Conservation (phyloP, 2,329 filamentous ascomycete species). For the Sclerotinia nivalis region DNA sequence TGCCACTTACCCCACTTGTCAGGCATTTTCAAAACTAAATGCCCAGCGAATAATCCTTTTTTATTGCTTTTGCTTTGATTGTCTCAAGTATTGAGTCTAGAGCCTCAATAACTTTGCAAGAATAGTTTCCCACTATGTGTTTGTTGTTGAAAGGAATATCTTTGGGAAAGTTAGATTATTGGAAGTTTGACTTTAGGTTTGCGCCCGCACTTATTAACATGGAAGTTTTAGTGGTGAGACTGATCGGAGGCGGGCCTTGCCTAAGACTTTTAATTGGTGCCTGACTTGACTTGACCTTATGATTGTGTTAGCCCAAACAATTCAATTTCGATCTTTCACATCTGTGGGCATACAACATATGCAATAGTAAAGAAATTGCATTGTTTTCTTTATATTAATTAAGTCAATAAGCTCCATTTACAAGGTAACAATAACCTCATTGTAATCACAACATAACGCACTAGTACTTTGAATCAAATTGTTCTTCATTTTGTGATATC, state of each 20-base stretch:
- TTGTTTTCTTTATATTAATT: not conserved
- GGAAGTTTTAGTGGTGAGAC: not conserved
- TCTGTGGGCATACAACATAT: not conserved
- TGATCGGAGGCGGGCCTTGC: slow-evolving; percentile 6
- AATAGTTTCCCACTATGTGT: not conserved
- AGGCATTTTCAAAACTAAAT: slow-evolving; percentile 36
- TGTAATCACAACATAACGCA: not conserved
- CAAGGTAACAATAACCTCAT: not conserved
- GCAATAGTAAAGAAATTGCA: not conserved
- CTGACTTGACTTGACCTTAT: not conserved
- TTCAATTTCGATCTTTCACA: not conserved
- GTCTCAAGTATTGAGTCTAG: not conserved
- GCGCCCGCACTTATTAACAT: slow-evolving; percentile 15
- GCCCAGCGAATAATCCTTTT: not conserved
- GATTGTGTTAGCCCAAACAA: not conserved
- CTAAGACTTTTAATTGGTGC: not conserved
- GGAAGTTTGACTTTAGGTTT: slow-evolving; percentile 20
- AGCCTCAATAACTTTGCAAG: not conserved
- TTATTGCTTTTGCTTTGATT: not conserved
- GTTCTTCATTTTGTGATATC: slow-evolving; percentile 21
- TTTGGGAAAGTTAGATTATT: slow-evolving; percentile 1
- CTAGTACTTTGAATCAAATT: not conserved
- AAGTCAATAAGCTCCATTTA: not conserved
- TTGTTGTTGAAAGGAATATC: not conserved
- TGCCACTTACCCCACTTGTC: slow-evolving; percentile 42